Base-by-base conservation (phyloP, 768 basidiomycete genomes). In the Pleurotus cornucopiae region DNA sequence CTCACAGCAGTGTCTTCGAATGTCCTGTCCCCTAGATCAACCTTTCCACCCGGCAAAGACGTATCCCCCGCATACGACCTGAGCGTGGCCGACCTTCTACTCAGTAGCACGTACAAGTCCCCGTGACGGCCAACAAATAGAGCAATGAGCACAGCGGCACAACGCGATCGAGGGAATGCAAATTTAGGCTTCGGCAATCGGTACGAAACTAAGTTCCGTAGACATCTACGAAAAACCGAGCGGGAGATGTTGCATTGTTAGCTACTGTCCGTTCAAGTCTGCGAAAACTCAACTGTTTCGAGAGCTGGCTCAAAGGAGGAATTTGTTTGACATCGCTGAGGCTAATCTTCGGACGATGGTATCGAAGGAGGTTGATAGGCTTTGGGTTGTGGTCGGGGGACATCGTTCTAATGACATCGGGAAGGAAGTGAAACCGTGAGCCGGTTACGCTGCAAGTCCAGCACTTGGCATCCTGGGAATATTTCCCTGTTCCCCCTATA, bases 61-160 rank as follows among this genome's bases (percentile, higher is more conserved):
- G 94, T 96, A 66, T 95, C 94, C 0, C 91, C 91, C 0, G 93
- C 89, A 62, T 89, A 96, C 6, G 86, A 78, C 38, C 84, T 75
- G 61, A 96, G 71, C 2, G 81, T 81, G 0, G 86, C 76, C 1
- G 92, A 84, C 2, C 93, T 85, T 58, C 86, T 77, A 63, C 83
- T 91, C n/a, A 95, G 77, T 26, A 94, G 66, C 3, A 95, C 94
- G 62, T 94, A 90, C 21, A 96, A 64, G 61, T 95, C 91, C 4
- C 94, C 93, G 26, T 78, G 76, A 5, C 93, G 75, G 0, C 94
- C 94, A 2, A 93, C 84, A 58, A 96, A 96, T 48, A 96, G 64
- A 9, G 91, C 89, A 0, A 94, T 87, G 7, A 94, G 78, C 0
- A 94, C 91, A 0, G 89, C 89, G 0, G 91, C 88, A 52, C 80